phyloP scores from a whole-genome alignment of 176 grass and related monocot species.

The Carex pumila region DNA sequence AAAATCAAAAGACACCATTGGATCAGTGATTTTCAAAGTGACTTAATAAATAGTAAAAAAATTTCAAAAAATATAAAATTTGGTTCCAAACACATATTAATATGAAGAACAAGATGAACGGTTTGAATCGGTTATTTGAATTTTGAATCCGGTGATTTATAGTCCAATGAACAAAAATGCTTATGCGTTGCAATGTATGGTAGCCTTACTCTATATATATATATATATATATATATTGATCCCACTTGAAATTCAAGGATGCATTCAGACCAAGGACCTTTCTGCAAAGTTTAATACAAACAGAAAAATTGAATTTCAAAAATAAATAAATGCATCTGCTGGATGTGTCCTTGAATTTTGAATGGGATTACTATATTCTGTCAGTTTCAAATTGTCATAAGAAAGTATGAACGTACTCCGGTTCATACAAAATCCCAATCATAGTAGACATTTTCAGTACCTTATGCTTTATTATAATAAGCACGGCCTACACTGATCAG shows the following conservation, averaged over 20 bases:
- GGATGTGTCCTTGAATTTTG: not conserved
- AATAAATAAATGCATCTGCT: not conserved
- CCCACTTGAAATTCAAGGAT: not conserved
- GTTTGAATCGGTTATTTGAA: too few species aligned
- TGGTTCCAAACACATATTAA: too few species aligned
- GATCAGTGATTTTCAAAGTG: too few species aligned
- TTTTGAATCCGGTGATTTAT: too few species aligned
- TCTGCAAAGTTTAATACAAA: not conserved
- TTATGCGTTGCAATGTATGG: too few species aligned
- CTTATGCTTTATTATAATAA: not conserved
- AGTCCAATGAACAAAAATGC: too few species aligned
- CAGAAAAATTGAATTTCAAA: not conserved
- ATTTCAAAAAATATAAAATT: too few species aligned
- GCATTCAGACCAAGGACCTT: not conserved
- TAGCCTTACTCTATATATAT: too few species aligned
- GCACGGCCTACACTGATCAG: not conserved
- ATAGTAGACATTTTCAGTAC: not conserved
- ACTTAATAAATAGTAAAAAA: too few species aligned
- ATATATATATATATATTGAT: not conserved
- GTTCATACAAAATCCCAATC: not conserved
- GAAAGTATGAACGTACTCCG: not conserved
- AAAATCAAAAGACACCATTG: too few species aligned
- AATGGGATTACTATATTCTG: not conserved
- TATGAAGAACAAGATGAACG: too few species aligned
- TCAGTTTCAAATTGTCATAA: not conserved